Conservation (phyloP, 2,329 filamentous ascomycete species). For the Diaporthe citriasiana region DNA sequence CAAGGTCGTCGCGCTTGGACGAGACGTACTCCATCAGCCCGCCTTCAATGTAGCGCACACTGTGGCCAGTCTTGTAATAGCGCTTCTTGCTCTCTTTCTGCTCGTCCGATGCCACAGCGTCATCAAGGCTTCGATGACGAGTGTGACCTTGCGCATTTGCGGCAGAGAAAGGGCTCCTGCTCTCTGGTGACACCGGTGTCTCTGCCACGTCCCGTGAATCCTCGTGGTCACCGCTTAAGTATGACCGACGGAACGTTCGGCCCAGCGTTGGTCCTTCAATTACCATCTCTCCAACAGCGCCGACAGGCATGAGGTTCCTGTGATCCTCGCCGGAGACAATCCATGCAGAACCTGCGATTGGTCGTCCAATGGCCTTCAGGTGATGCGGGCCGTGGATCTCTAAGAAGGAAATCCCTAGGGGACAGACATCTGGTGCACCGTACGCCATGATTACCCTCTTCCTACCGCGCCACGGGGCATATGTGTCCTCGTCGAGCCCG, state of each 20-base stretch:
- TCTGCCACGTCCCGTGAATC: conserved; percentile 36
- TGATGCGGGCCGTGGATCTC: conserved; percentile 56
- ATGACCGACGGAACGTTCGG: conserved; percentile 46
- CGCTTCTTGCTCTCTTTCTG: conserved; percentile 50
- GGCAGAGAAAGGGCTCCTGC: conserved; percentile 46
- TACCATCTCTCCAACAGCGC: conserved; percentile 58
- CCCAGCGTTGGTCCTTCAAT: conserved; percentile 69
- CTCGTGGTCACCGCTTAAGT: conserved; percentile 18
- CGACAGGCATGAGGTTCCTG: conserved; percentile 65
- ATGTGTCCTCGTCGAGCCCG: conserved; percentile 64
- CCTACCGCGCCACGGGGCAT: conserved; percentile 60
- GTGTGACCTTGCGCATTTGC: conserved; percentile 42
- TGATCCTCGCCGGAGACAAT: conserved; percentile 67
- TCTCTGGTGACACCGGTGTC: conserved; percentile 51
- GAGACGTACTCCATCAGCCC: conserved; percentile 65
- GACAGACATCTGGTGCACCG: conserved; percentile 65
- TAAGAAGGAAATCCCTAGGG: conserved; percentile 64
- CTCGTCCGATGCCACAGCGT: conserved; percentile 41
- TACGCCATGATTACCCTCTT: conserved; percentile 65
- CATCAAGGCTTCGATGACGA: conserved; percentile 45
- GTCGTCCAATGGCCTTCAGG: conserved; percentile 60
- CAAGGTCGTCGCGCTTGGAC: conserved; percentile 58
- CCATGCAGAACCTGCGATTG: conserved; percentile 65
- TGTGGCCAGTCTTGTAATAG: conserved; percentile 66
- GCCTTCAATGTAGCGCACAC: conserved; percentile 62